phyloP scores from a whole-genome alignment of 2,329 filamentous ascomycete genomes.

The Colletotrichum sidae region DNA sequence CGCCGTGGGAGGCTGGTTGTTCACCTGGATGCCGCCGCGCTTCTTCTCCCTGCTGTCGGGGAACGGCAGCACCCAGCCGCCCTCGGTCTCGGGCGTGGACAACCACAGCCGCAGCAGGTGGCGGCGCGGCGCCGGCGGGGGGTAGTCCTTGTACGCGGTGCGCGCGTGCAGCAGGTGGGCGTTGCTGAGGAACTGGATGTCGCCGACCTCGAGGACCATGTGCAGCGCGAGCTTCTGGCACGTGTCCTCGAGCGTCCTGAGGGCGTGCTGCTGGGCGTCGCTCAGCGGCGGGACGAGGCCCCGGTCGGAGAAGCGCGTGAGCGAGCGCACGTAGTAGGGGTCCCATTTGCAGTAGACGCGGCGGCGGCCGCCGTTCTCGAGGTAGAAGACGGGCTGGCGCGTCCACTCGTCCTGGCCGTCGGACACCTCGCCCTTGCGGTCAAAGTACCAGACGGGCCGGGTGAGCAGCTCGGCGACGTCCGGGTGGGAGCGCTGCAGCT shows the following conservation, averaged over 20 bases:
- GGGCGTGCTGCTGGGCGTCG: constrained; percentile 74
- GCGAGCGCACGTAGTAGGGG: constrained; percentile 85
- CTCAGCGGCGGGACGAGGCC: constrained; percentile 81
- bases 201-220: constrained; percentile 86
- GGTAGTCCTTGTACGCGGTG: constrained; percentile 78
- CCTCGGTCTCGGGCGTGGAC: constrained; percentile 82
- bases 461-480: constrained; percentile 82
- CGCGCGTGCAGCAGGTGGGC: constrained; percentile 83
- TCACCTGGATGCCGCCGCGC: constrained; percentile 88
- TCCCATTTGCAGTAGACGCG: constrained; percentile 89
- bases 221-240: constrained; percentile 79
- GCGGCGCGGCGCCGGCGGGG: constrained; percentile 75
- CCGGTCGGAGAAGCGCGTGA: constrained; percentile 78
- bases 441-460: constrained; percentile 89
- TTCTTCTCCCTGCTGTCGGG: constrained; percentile 86
- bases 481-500: constrained; percentile 77
- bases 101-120: constrained; percentile 90
- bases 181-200: constrained; percentile 86
- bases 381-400: constrained; percentile 77
- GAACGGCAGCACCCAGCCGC: constrained; percentile 87
- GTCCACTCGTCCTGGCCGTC: constrained; percentile 81
- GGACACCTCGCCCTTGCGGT: constrained; percentile 87
- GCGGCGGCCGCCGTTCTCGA: constrained; percentile 75
- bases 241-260: constrained; percentile 78
- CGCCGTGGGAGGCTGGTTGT: constrained; percentile 80